These are phyloP conservation scores for Cutaneotrichosporon sp. DNA, from an alignment of 1,284 basidiomycete species.

Conservation along the genomic window DNA sequence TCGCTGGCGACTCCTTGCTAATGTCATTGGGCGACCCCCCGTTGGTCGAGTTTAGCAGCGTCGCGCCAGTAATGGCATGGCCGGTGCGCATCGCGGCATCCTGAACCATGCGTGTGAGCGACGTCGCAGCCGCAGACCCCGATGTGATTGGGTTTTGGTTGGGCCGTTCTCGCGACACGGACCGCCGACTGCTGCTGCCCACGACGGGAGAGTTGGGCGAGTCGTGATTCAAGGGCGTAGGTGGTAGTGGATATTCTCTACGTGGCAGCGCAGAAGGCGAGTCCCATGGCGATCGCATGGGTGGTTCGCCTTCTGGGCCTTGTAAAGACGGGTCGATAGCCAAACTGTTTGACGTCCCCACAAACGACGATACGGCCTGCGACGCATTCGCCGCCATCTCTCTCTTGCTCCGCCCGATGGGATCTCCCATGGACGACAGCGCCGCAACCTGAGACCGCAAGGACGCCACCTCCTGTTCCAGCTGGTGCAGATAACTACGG, in stretches of 20 bases:
- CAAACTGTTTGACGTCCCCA: conserved; percentile 2
- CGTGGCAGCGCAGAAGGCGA: conserved; percentile 12
- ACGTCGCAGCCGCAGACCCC: conserved; percentile 28
- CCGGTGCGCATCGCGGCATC: conserved; percentile 45
- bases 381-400: conserved; percentile 24
- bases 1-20: conserved; percentile 17
- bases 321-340: conserved; percentile 21
- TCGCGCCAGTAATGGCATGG: conserved; percentile 31
- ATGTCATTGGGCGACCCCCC: conserved; percentile 19
- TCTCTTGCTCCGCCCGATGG: conserved; percentile 23
- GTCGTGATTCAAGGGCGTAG: conserved; percentile 17
- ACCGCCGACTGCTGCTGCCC: conserved; percentile 5
- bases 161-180: background rate
- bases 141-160: conserved; percentile 17
- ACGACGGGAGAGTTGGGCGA: conserved; percentile 21
- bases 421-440: conserved; percentile 18
- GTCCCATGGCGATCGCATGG: conserved; percentile 20
- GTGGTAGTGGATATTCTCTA: conserved; percentile 28
- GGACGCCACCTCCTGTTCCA: conserved; percentile 47
- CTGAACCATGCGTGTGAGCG: conserved; percentile 45
- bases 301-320: conserved; percentile 21
- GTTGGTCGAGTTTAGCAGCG: conserved; percentile 19
- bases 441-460: conserved; percentile 45
- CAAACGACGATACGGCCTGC: conserved; percentile 24
- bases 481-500: conserved; percentile 45